Percentiles rank a stretch among this genome's conserved stretches.
Evolutionary conservation across 345 rosid genomes (phyloP).

Genomic region (Passiflora organensis): DNA sequence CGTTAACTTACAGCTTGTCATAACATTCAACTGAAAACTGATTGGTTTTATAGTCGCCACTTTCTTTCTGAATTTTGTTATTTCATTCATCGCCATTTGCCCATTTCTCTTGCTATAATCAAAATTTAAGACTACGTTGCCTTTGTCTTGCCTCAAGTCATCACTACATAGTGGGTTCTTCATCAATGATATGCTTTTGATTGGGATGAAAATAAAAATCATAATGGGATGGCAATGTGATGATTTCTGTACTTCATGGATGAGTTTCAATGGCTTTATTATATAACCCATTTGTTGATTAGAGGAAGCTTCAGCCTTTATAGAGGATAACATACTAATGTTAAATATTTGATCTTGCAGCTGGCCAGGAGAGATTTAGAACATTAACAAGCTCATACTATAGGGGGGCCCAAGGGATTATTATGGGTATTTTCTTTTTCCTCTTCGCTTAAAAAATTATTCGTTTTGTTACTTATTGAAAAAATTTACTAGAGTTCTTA

Average conservation of each 20-base stretch:
- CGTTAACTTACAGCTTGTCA: too few species aligned
- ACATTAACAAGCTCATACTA: conserved; percentile 90
- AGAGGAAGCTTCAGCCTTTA: neutral
- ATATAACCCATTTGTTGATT: neutral
- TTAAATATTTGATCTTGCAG: conserved; percentile 35
- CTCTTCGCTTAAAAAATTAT: neutral
- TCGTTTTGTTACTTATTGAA: neutral
- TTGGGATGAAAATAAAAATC: too few species aligned
- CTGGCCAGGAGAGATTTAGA: conserved; percentile 97
- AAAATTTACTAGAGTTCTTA: neutral
- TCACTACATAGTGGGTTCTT: neutral
- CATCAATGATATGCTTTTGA: neutral
- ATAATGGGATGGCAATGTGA: too few species aligned
- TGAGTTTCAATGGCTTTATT: neutral
- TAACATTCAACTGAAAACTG: too few species aligned
- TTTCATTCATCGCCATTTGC: neutral
- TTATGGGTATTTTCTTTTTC: conserved; percentile 57
- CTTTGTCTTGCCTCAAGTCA: neutral
- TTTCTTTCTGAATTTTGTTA: too few species aligned
- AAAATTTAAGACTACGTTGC: neutral
- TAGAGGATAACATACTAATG: neutral
- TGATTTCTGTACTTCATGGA: too few species aligned
- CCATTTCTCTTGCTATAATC: neutral
- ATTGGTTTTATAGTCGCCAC: too few species aligned
- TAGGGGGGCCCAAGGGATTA: conserved; percentile 95